Base-by-base conservation (phyloP, 495 filamentous ascomycete species). In the Trichoderma reesei region DNA sequence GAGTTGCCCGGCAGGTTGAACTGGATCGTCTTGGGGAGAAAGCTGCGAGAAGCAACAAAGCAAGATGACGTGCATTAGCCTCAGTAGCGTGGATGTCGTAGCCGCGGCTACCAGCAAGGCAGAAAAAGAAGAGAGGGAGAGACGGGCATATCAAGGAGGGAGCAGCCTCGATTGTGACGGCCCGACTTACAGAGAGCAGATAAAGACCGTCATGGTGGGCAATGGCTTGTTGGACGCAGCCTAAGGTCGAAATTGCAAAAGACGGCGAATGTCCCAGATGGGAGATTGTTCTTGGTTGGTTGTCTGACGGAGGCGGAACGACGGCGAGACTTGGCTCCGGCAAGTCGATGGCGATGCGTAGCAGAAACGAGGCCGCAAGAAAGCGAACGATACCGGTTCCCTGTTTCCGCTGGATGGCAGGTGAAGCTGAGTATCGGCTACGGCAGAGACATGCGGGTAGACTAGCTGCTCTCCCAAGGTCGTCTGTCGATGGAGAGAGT, bases 21-120 rank as follows among this genome's bases (percentile, higher is more conserved):
- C 70, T 93, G 86, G 67, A 96, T 79, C 3, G 92, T 97, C 71
- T 95, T 90, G 6, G 92, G 92, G 36, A 96, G 85, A 72, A 95
- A 95, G 51, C 92, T 96, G 68, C 62, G 46, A 42, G 51, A 34
- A 26, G 37, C 41, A 59, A 54, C n/a, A 48, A 48, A 5, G 1
- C 8, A n/a, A 51, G 26, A 54, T 64, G 61, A 62, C 63, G 54
- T 59, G 59, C 41, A 33, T 42, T 41, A 63, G 60, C 54, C 18
- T 18, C 26, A n/a, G 44, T 42, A 11, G 18, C 48, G 39, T 20
- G 26, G 63, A 65, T 59, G 63, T 34, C 51, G 34, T n/a, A 33
- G 51, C 51, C 31, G 44, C 16, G 13, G 31, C 38, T 46, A 34
- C 41, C 13, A 65, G 63, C 31, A 26, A 64, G 64, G 42, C 7